Conservation (phyloP, 2,329 filamentous ascomycete species). For the Corinectria fuckeliana region DNA sequence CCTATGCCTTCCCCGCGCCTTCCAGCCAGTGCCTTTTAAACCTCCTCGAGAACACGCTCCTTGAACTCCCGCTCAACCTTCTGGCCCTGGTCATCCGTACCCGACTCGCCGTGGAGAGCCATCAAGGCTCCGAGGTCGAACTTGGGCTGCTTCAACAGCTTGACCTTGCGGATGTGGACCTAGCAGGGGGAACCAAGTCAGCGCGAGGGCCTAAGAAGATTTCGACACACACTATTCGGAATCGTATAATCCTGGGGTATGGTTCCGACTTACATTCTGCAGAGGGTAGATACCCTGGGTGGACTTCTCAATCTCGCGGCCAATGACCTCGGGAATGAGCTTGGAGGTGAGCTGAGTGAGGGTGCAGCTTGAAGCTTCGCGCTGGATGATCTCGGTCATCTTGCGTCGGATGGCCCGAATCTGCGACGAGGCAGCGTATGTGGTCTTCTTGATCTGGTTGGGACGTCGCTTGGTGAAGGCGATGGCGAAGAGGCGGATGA, state of each 20-base stretch:
- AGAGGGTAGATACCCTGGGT: conserved; percentile 99
- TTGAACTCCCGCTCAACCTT: conserved; percentile 99
- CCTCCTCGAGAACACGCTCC: conserved; percentile 92
- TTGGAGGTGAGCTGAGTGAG: conserved; percentile 97
- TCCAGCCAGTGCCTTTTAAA: conserved; percentile 67
- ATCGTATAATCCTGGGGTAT: not conserved
- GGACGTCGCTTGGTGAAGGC: conserved; percentile 99
- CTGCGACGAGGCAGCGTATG: conserved; percentile 95
- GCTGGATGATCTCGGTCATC: conserved; percentile 99
- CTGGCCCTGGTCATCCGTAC: conserved; percentile 93
- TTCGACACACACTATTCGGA: not conserved
- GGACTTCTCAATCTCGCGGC: conserved; percentile 99
- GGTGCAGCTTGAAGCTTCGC: conserved; percentile 93
- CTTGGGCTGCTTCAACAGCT: conserved; percentile 98
- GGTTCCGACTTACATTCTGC: conserved; percentile 78
- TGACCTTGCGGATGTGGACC: conserved; percentile 99
- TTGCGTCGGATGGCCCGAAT: conserved; percentile 98
- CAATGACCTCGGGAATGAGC: conserved; percentile 99
- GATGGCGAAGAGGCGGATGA: conserved; percentile 98
- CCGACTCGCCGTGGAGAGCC: conserved; percentile 96
- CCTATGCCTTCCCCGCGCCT: conserved; percentile 42
- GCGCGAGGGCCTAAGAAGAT: not conserved
- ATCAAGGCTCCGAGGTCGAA: conserved; percentile 98
- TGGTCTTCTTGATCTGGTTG: conserved; percentile 99
- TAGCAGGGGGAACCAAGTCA: conserved; percentile 47